These are phyloP conservation scores for Ballota nigra DNA, from an alignment of 257 asterid species.

Conservation along the genomic window DNA sequence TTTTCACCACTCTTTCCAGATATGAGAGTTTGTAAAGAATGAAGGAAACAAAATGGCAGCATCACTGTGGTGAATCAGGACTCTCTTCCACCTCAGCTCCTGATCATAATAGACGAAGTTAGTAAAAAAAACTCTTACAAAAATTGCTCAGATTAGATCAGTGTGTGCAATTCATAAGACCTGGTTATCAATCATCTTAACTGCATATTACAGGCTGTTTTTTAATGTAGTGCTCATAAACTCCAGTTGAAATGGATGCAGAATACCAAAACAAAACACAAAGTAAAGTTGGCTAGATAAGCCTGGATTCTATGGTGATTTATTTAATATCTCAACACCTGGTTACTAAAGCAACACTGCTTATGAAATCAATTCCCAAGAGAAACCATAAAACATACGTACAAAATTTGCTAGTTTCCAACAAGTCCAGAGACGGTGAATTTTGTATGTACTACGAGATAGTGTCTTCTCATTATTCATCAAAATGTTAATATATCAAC, in stretches of 20 bases:
- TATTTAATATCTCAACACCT: too few relatives aligned
- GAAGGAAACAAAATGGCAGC: neutral
- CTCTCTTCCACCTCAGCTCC: constrained; percentile 33
- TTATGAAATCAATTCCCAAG: neutral
- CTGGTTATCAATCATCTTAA: too few relatives aligned
- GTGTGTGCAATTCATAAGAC: neutral
- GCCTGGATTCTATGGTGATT: too few relatives aligned
- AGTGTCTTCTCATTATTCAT: neutral
- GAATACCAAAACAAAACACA: neutral
- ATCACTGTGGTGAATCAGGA: constrained; percentile 34
- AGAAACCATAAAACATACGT: neutral
- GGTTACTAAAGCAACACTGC: too few relatives aligned
- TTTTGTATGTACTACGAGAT: neutral
- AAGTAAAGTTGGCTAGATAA: neutral
- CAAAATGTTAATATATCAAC: neutral
- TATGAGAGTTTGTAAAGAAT: neutral
- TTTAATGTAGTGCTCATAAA: neutral
- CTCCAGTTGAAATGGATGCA: neutral
- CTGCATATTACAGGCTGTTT: neutral
- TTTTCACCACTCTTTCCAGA: neutral
- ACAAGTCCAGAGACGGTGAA: neutral
- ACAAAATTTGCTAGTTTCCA: neutral
- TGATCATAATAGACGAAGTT: constrained; percentile 23
- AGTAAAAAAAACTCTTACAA: constrained; percentile 1
- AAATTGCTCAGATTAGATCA: neutral